Conservation (phyloP, 176 grass and related monocot genomes). For the Juncus inflexus region DNA sequence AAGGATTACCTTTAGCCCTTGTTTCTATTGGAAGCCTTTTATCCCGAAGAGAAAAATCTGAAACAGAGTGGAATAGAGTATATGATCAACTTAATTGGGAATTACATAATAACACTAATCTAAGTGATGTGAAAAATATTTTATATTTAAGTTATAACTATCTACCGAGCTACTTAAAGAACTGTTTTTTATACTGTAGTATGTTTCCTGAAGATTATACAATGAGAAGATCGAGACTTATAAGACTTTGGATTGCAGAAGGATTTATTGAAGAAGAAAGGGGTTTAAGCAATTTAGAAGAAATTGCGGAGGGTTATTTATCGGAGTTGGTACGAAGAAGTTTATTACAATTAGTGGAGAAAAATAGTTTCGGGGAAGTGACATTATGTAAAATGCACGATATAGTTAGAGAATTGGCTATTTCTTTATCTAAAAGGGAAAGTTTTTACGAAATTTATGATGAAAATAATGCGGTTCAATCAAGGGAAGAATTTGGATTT, state of each 20-base stretch:
- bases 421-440: slow-evolving; percentile 31
- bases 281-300: slow-evolving; percentile 10
- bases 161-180: slow-evolving; percentile 24
- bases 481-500: neutral
- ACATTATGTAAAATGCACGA: slow-evolving; percentile 42
- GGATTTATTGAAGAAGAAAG: slow-evolving; percentile 17
- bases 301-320: slow-evolving; percentile 29
- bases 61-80: slow-evolving; percentile 31
- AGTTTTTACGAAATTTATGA: slow-evolving; percentile 22
- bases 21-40: slow-evolving; percentile 38
- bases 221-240: slow-evolving; percentile 11
- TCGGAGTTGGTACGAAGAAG: slow-evolving; percentile 22
- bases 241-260: slow-evolving; percentile 33
- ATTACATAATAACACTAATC: slow-evolving; percentile 6
- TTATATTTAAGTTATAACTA: slow-evolving; percentile 28
- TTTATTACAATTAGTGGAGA: slow-evolving; percentile 37
- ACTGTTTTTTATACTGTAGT: slow-evolving; percentile 36
- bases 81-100: slow-evolving; percentile 42
- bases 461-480: neutral
- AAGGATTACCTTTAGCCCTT: slow-evolving; percentile 47
- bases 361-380: slow-evolving; percentile 34
- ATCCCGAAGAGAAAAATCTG: neutral
- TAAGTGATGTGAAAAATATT: slow-evolving; percentile 28
- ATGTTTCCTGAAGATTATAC: slow-evolving; percentile 8
- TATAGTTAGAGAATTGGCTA: slow-evolving; percentile 39